These are phyloP conservation scores for Cantharellus cinnabarinus DNA, from an alignment of 768 basidiomycete genomes.

Conservation along the genomic window DNA sequence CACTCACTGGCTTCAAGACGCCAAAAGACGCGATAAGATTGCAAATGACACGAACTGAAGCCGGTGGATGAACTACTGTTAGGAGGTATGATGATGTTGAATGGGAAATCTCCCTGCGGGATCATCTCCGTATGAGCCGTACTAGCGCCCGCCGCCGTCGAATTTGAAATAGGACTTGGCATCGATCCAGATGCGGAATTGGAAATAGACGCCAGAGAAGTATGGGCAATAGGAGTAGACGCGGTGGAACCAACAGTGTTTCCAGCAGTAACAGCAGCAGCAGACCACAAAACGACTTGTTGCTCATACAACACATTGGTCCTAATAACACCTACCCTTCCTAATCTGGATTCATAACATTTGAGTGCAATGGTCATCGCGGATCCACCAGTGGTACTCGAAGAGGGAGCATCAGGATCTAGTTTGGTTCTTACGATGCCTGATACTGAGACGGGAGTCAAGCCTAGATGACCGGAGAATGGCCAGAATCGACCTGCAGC, in stretches of 20 bases:
- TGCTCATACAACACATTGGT: slow-evolving; percentile 52
- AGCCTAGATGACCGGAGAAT: slow-evolving; percentile 54
- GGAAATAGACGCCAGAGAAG: too few species aligned
- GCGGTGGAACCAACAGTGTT: background rate
- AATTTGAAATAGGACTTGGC: too few species aligned
- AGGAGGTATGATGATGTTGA: slow-evolving; percentile 43
- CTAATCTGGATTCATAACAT: slow-evolving; percentile 61
- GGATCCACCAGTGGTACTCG: slow-evolving; percentile 30
- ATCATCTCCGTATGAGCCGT: slow-evolving; percentile 27
- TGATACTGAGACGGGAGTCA: slow-evolving; percentile 61
- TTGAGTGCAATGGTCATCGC: slow-evolving; percentile 54
- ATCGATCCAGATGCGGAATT: too few species aligned
- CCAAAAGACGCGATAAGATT: slow-evolving; percentile 66
- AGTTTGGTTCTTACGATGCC: slow-evolving; percentile 56
- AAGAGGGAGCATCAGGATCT: slow-evolving; percentile 31
- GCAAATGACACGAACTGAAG: slow-evolving; percentile 50
- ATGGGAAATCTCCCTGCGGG: slow-evolving; percentile 46
- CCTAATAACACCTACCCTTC: slow-evolving; percentile 30
- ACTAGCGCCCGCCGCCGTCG: too few species aligned
- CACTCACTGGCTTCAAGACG: slow-evolving; percentile 58
- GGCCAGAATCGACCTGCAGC: slow-evolving; percentile 48
- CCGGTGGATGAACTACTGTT: slow-evolving; percentile 28
- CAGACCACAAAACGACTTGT: slow-evolving; percentile 46
- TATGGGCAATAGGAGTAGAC: slow-evolving; percentile 24
- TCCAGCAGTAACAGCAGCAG: slow-evolving; percentile 11